phyloP scores from a whole-genome alignment of 805 yeast genomes.

The Pichia occidentalis region DNA sequence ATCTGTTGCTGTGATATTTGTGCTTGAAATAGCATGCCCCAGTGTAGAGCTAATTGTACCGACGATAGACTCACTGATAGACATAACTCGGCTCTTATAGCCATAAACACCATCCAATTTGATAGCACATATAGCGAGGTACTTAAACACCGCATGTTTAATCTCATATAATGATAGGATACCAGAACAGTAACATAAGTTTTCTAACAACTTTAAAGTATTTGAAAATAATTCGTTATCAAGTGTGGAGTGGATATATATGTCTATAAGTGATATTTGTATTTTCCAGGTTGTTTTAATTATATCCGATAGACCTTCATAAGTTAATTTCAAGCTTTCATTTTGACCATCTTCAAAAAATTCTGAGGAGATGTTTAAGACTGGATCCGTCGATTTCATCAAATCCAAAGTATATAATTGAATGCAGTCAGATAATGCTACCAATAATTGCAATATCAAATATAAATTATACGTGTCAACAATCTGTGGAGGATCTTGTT shows the following conservation, averaged over 20 bases:
- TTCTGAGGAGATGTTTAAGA: background rate
- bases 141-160: slow-evolving; percentile 50
- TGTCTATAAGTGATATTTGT: slow-evolving; percentile 39
- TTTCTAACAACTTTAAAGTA: slow-evolving; percentile 68
- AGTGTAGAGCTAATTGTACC: slow-evolving; percentile 43
- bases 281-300: slow-evolving; percentile 33
- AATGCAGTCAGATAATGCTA: slow-evolving; percentile 61
- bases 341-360: slow-evolving; percentile 15
- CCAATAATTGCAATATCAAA: slow-evolving; percentile 48
- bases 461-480: slow-evolving; percentile 58
- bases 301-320: slow-evolving; percentile 21
- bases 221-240: slow-evolving; percentile 66
- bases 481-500: slow-evolving; percentile 63
- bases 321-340: slow-evolving; percentile 12
- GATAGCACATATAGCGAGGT: slow-evolving; percentile 41
- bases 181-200: slow-evolving; percentile 78
- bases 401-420: slow-evolving; percentile 44
- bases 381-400: slow-evolving; percentile 9
- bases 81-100: slow-evolving; percentile 31
- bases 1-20: slow-evolving; percentile 5
- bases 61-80: slow-evolving; percentile 46
- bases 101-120: slow-evolving; percentile 31
- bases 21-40: slow-evolving; percentile 31
- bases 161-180: slow-evolving; percentile 49
- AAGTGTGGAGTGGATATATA: slow-evolving; percentile 56